Conservation (phyloP, 73 alveolate species). For the Effrenium voratum region DNA sequence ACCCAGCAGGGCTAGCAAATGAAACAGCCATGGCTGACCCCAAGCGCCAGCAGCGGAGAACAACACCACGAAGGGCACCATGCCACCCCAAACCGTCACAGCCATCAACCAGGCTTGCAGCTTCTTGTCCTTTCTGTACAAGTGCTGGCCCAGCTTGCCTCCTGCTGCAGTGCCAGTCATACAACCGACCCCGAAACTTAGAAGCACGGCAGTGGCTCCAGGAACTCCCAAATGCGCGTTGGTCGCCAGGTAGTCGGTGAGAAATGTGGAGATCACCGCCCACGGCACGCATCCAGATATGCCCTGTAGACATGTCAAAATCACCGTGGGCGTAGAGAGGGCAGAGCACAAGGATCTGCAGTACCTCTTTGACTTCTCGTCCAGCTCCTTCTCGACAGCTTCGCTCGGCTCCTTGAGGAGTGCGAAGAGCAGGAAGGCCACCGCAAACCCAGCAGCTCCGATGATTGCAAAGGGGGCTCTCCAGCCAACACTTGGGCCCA, state of each 20-base stretch:
- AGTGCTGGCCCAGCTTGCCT: slow-evolving; percentile 68
- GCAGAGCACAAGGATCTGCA: slow-evolving; percentile 42
- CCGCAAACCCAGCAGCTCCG: slow-evolving; percentile 20
- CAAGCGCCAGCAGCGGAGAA: slow-evolving; percentile 19
- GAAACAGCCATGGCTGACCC: slow-evolving; percentile 34
- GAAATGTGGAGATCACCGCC: slow-evolving; percentile 62
- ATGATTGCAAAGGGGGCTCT: slow-evolving; percentile 61
- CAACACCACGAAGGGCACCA: slow-evolving; percentile 41
- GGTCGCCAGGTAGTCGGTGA: slow-evolving; percentile 69
- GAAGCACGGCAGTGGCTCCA: slow-evolving; percentile 24
- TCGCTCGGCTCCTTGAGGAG: slow-evolving; percentile 37
- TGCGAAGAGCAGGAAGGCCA: neutral
- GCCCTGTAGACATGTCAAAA: slow-evolving; percentile 59
- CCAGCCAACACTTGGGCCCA: slow-evolving; percentile 55
- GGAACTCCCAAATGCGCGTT: slow-evolving; percentile 33
- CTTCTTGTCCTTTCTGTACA: slow-evolving; percentile 52
- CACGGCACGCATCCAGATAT: slow-evolving; percentile 79
- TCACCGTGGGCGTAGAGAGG: slow-evolving; percentile 47
- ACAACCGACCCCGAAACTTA: slow-evolving; percentile 70
- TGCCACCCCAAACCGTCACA: slow-evolving; percentile 49
- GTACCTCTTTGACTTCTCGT: too few relatives aligned
- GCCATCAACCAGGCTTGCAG: slow-evolving; percentile 68
- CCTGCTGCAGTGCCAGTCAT: slow-evolving; percentile 61
- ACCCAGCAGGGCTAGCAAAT: slow-evolving; percentile 46
- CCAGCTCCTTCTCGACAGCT: slow-evolving; percentile 8